Percentiles rank a stretch among this genome's conserved stretches.
These are phyloP conservation scores for Datisca glomerata DNA, from an alignment of 306 rosid genomes.

Conservation along the genomic window DNA sequence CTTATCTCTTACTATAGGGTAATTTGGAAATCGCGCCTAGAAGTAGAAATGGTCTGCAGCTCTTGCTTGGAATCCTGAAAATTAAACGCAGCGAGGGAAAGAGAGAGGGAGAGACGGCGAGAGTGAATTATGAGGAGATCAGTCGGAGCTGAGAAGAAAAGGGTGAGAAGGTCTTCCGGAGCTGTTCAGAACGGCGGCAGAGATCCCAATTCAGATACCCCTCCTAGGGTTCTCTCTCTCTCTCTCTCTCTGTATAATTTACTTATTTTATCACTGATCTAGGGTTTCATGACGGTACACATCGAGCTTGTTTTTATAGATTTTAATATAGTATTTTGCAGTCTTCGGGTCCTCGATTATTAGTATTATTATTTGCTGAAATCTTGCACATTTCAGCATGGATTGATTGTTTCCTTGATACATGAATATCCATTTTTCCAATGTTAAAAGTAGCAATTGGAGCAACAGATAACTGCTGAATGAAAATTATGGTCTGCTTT, in stretches of 20 bases:
- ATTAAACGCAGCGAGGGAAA: too few species aligned
- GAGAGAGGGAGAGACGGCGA: background rate
- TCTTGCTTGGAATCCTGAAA: too few species aligned
- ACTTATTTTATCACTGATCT: constrained; percentile 21
- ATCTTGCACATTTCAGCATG: too few species aligned
- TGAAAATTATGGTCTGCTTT: too few species aligned
- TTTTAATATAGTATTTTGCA: constrained; percentile 2
- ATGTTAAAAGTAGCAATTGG: too few species aligned
- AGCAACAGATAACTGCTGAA: too few species aligned
- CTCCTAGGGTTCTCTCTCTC: constrained; percentile 58
- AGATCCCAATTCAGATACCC: constrained; percentile 74
- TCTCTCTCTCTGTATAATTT: background rate
- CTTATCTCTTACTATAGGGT: too few species aligned
- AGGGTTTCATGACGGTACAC: constrained; percentile 13
- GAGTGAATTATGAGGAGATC: constrained; percentile 57
- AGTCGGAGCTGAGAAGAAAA: constrained; percentile 87
- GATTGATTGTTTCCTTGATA: too few species aligned
- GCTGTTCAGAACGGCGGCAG: constrained; percentile 51
- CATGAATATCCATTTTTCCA: too few species aligned
- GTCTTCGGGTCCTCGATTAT: background rate
- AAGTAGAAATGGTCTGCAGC: too few species aligned
- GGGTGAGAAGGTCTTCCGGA: constrained; percentile 68
- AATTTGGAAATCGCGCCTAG: too few species aligned
- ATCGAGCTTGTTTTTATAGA: background rate
- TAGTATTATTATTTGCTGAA: too few species aligned